Evolutionary conservation across 179 eudicot genomes (phyloP).

Genomic region (Silene coronaria): DNA sequence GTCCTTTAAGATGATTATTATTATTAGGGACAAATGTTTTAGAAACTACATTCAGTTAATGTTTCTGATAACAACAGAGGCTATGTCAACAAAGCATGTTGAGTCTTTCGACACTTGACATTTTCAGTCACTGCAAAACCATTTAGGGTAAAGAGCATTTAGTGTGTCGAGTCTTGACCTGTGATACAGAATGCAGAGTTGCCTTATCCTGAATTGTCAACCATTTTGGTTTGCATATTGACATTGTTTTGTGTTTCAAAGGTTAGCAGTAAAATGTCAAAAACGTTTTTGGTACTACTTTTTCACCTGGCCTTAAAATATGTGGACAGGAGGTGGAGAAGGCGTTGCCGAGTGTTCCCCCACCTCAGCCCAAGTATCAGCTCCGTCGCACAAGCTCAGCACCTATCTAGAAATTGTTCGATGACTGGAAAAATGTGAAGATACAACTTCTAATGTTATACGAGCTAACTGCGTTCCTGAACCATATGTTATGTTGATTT

Average conservation of each 20-base stretch:
- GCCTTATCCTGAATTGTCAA: no score
- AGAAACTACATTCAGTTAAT: background rate
- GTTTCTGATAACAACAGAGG: background rate
- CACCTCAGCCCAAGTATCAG: conserved; percentile 66
- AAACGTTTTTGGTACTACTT: conserved; percentile 5
- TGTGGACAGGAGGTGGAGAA: conserved; percentile 33
- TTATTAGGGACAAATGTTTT: background rate
- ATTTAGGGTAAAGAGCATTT: background rate
- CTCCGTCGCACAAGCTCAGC: conserved; percentile 78
- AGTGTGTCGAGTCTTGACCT: background rate
- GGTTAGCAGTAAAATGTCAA: background rate
- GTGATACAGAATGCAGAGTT: background rate
- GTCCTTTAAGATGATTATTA: no score
- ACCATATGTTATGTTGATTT: conserved; percentile 6
- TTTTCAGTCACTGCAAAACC: background rate
- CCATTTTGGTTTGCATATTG: no score
- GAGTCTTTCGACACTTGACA: background rate
- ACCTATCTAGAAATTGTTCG: conserved; percentile 32
- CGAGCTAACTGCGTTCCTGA: conserved; percentile 15
- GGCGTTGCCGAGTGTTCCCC: conserved; percentile 59
- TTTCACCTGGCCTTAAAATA: background rate
- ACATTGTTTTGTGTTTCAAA: no score
- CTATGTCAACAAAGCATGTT: background rate
- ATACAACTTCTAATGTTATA: conserved; percentile 11
- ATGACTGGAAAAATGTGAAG: conserved; percentile 16